phyloP scores from a whole-genome alignment of 345 rosid species.

The Corchorus capsularis region DNA sequence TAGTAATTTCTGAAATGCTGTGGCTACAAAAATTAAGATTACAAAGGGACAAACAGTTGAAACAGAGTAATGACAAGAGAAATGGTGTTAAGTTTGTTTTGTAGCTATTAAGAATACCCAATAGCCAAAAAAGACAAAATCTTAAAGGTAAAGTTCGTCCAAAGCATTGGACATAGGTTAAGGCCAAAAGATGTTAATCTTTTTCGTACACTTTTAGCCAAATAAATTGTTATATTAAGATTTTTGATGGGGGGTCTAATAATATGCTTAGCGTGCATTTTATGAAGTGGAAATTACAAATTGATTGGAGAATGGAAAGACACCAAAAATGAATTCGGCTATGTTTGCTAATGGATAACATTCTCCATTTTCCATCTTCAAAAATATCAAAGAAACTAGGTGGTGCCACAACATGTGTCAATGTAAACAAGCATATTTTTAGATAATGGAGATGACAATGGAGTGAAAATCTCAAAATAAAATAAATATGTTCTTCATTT shows the following conservation, averaged over 20 bases:
- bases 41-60: conserved; percentile 7
- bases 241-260: background rate
- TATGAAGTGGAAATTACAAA: background rate
- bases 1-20: background rate
- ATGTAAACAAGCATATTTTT: too few species aligned
- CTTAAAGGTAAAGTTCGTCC: background rate
- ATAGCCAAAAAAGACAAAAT: background rate
- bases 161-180: conserved; percentile 8
- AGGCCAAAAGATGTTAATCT: background rate
- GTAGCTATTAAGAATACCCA: background rate
- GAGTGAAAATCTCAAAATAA: too few species aligned
- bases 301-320: conserved; percentile 5
- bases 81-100: background rate
- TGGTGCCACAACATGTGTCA: too few species aligned
- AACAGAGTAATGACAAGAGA: background rate
- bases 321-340: background rate
- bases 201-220: background rate
- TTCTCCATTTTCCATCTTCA: too few species aligned
- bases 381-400: too few species aligned
- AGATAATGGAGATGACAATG: too few species aligned
- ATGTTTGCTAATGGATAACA: too few species aligned
- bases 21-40: background rate
- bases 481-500: too few species aligned
- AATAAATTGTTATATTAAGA: background rate
- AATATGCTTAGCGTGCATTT: background rate